Base-by-base conservation (phyloP, 2,329 filamentous ascomycete genomes). In the Amauroascus niger region DNA sequence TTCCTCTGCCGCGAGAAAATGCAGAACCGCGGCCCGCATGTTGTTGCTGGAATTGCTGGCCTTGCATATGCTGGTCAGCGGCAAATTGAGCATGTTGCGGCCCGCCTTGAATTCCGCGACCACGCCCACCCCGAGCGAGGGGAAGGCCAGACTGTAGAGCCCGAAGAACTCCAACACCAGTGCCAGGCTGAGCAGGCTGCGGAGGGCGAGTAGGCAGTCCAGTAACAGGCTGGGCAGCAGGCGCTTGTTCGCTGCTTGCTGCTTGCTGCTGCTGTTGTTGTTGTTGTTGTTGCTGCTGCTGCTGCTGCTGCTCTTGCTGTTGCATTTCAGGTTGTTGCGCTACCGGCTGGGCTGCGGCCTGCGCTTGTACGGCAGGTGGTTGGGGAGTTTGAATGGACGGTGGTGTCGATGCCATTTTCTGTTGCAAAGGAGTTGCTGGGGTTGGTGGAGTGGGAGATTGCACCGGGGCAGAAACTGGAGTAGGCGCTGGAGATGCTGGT, bases 81-180 rank as follows among this genome's bases (percentile, higher is more conserved):
- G 66, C 62, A 30, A 66, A 63, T 41, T 60, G 60, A 58, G 66
- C 64, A 45, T 67, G 66, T 40, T 64, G 64, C 26, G 63, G 64
- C 44, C 67, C 63, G 28, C 65, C 64, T 44, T 64, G 63, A 41
- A 65, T 63, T 8, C 41, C 49, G 30, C 46, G 46, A 16, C 55
- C 57, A 37, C 72, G 67, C 13, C 67, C 69, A 30, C 72, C 64
- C 47, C 70, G 64, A 18, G 71, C 71, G 58, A 76, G 58, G 20
- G 73, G 73, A 33, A 75, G 64, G 3, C 69, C 71, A 5, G 73
- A 75, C 47, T 74, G 71, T 43, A 72, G 61, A 40, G 69, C 66
- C 62, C 71, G 59, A 56, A 72, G 60, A 62, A 72, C 69, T 57
- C 70, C 67, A 58, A 70, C 64, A 57, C 69, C 63, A 61, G 67